A percentile compares a stretch with the other conserved stretches of the same genome.
Evolutionary conservation across 257 asterid species (phyloP).

Genomic region (Cynanchum wilfordii): DNA sequence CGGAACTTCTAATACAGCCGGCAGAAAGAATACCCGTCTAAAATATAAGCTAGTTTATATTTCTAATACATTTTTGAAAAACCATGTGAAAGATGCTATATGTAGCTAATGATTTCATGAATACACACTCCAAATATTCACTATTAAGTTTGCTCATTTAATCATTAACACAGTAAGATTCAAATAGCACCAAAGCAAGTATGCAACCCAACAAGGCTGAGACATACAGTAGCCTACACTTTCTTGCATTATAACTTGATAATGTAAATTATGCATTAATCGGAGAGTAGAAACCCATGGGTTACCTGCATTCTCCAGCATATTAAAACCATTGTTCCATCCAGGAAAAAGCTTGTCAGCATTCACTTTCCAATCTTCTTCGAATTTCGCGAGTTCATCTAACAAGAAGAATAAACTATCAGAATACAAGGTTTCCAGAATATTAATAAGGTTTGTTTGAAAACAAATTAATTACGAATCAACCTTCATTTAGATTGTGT

Average conservation of each 20-base stretch:
- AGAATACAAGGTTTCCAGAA: slow-evolving; percentile 2
- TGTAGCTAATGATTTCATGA: neutral
- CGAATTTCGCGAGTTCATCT: slow-evolving; percentile 74
- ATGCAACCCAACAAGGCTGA: no score
- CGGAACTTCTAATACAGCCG: neutral
- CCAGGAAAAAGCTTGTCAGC: slow-evolving; percentile 67
- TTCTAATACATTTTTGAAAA: neutral
- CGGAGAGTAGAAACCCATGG: neutral
- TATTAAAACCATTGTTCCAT: slow-evolving; percentile 54
- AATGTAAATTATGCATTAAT: neutral
- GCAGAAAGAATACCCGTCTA: neutral
- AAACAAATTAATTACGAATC: neutral
- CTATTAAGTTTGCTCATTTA: neutral
- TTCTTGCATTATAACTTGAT: neutral
- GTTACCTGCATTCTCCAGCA: slow-evolving; percentile 54
- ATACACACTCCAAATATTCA: neutral
- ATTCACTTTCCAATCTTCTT: slow-evolving; percentile 63
- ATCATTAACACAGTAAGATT: neutral
- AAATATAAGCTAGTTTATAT: neutral
- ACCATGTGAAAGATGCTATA: neutral
- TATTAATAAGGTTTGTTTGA: neutral
- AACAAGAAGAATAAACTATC: neutral
- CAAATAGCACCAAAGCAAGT: neutral
- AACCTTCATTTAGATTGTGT: slow-evolving; percentile 90
- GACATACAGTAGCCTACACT: neutral